Evolutionary conservation across 345 rosid genomes (phyloP).

Genomic region (Lepidium africanum): DNA sequence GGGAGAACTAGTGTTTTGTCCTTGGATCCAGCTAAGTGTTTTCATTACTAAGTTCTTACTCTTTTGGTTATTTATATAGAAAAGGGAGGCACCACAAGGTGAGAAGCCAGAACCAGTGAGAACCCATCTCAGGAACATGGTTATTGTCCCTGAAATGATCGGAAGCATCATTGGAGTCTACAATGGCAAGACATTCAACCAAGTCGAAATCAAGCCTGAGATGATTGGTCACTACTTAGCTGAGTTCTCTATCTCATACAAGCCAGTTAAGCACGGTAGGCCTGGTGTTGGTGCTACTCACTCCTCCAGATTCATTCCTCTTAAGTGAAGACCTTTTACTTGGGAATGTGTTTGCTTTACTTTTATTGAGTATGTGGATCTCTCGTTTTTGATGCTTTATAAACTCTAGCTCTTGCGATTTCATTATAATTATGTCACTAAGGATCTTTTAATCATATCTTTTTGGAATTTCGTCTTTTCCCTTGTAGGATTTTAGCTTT

Average conservation of each 20-base stretch:
- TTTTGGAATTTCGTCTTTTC: background rate
- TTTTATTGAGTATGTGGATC: conserved; percentile 8
- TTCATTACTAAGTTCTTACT: background rate
- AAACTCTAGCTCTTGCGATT: background rate
- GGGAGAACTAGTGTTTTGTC: no score
- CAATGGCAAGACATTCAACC: conserved; percentile 95
- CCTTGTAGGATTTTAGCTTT: background rate
- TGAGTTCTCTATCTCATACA: conserved; percentile 78
- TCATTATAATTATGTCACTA: background rate
- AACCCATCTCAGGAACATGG: conserved; percentile 85
- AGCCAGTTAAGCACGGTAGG: conserved; percentile 96
- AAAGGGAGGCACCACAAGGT: conserved; percentile 92
- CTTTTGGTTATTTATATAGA: conserved; percentile 31
- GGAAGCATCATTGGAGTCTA: conserved; percentile 91
- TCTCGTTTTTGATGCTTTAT: conserved; percentile 1
- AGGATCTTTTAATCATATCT: background rate
- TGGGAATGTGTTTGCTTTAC: background rate
- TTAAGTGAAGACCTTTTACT: conserved; percentile 41
- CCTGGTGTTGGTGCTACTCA: conserved; percentile 99
- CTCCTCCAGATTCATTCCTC: conserved; percentile 95
- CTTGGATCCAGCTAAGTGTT: no score
- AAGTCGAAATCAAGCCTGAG: conserved; percentile 94
- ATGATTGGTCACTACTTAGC: conserved; percentile 88
- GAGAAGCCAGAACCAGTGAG: conserved; percentile 96
- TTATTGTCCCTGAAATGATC: conserved; percentile 95